Conservation (phyloP, 139 green algal genomes). For the Micractinium sp. region DNA sequence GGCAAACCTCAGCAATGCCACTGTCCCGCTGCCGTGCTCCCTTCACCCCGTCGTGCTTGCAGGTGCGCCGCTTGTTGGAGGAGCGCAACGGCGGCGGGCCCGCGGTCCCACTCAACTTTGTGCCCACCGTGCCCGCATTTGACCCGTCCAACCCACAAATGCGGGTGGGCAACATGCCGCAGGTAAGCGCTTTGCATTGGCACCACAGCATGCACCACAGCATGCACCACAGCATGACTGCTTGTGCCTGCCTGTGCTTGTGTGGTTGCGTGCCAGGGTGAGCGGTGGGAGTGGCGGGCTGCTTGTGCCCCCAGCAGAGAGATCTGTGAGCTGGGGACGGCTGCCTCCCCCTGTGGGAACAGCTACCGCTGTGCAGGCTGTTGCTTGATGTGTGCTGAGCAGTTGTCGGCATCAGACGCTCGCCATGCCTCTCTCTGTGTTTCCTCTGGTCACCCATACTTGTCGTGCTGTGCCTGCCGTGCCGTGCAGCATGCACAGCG, state of each 20-base stretch:
- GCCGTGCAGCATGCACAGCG: background rate
- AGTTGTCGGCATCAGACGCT: background rate
- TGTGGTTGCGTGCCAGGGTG: no score
- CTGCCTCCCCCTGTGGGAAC: no score
- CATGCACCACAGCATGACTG: no score
- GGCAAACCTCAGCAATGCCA: no score
- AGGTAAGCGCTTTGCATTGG: background rate
- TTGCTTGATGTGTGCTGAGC: background rate
- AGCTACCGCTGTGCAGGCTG: background rate
- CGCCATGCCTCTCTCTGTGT: background rate
- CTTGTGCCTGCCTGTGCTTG: no score
- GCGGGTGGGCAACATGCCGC: constrained; percentile 50
- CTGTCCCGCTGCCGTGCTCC: background rate
- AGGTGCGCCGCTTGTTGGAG: background rate
- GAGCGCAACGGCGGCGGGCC: constrained; percentile 39
- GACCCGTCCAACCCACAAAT: constrained; percentile 45
- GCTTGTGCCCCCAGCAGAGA: no score
- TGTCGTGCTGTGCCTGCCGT: background rate
- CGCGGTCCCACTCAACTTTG: constrained; percentile 81
- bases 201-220: no score
- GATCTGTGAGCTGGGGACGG: background rate
- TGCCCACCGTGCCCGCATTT: constrained; percentile 61
- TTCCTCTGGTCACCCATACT: background rate
- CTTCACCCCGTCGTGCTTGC: background rate
- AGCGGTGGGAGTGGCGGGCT: no score